Conservation (phyloP, 345 rosid genomes). For the Lepidium sativum region DNA sequence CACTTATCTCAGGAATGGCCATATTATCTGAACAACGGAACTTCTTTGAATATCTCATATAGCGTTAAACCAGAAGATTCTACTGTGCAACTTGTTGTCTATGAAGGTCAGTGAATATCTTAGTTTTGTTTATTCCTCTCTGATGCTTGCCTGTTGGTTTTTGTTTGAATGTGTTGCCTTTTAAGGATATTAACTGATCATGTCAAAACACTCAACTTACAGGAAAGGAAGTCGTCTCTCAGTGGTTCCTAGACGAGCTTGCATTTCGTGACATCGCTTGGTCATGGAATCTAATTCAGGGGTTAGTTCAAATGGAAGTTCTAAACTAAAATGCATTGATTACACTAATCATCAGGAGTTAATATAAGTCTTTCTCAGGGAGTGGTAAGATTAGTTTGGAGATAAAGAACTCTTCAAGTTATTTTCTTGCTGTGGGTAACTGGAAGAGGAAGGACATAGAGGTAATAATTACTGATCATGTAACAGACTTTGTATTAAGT, state of each 20-base stretch:
- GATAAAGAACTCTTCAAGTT: slow-evolving; percentile 48
- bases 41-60: slow-evolving; percentile 60
- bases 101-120: slow-evolving; percentile 45
- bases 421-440: slow-evolving; percentile 64
- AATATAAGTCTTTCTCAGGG: slow-evolving; percentile 34
- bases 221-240: slow-evolving; percentile 50
- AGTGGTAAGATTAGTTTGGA: slow-evolving; percentile 44
- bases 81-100: slow-evolving; percentile 50
- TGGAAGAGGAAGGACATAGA: slow-evolving; percentile 42
- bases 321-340: slow-evolving; percentile 1
- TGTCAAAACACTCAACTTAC: slow-evolving; percentile 18
- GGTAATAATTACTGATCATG: slow-evolving; percentile 33
- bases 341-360: neutral
- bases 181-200: neutral
- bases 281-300: slow-evolving; percentile 57
- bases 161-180: slow-evolving; percentile 2
- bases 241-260: slow-evolving; percentile 39
- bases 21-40: slow-evolving; percentile 49
- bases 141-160: neutral
- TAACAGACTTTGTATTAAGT: neutral
- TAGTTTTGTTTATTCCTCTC: neutral
- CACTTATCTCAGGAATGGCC: slow-evolving; percentile 48
- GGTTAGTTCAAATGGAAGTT: slow-evolving; percentile 31
- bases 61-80: slow-evolving; percentile 37
- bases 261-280: slow-evolving; percentile 34